Evolutionary conservation across 768 basidiomycete species (phyloP).

Genomic region (Leccinum rimulosum): DNA sequence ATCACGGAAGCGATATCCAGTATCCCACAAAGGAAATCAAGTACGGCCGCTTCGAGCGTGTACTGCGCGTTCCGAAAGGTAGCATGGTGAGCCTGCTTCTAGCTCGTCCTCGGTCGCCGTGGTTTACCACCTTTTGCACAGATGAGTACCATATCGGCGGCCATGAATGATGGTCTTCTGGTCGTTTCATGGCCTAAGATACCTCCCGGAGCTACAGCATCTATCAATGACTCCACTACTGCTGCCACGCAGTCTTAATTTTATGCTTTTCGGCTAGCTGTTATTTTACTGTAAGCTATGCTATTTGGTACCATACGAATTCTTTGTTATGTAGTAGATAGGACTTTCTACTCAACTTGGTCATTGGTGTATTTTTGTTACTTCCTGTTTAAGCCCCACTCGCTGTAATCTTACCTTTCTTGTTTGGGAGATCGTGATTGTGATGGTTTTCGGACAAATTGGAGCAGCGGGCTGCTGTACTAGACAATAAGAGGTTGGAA

Average conservation of each 20-base stretch:
- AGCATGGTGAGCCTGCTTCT: conserved; percentile 30
- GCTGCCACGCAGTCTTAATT: neutral
- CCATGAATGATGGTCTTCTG: conserved; percentile 39
- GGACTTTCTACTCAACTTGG: neutral
- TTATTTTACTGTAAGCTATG: conserved; percentile 9
- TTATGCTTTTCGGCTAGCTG: neutral
- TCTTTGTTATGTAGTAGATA: neutral
- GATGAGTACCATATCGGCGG: conserved; percentile 39
- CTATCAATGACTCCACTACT: conserved; percentile 1
- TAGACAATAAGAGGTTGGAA: neutral
- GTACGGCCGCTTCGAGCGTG: conserved; percentile 39
- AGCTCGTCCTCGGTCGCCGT: conserved; percentile 3
- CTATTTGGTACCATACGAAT: conserved; percentile 13
- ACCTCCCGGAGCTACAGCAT: conserved; percentile 17
- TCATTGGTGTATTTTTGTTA: neutral
- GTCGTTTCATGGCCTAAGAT: conserved; percentile 38
- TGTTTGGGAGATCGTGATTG: neutral
- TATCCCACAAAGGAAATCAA: conserved; percentile 39
- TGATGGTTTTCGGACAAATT: neutral
- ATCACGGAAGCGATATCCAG: conserved; percentile 14
- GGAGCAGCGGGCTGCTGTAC: neutral
- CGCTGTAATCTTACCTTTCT: neutral
- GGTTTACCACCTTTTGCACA: conserved; percentile 8
- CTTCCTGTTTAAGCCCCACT: neutral
- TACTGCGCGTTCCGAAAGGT: conserved; percentile 35